Evolutionary conservation across 495 filamentous ascomycete species (phyloP).

Genomic region (Geopyxis carbonaria): DNA sequence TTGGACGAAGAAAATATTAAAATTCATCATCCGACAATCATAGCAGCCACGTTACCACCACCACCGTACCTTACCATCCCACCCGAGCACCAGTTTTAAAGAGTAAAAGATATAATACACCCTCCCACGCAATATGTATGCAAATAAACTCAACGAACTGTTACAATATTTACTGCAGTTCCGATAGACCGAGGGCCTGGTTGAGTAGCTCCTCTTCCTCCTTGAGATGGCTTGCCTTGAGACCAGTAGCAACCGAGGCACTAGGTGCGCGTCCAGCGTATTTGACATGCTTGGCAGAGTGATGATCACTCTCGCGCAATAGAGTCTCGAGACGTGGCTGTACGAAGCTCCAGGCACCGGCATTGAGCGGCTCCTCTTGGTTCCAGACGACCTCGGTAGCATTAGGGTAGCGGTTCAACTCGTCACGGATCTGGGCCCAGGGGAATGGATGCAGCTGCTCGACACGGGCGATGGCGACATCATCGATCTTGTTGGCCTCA

Average conservation of each 20-base stretch:
- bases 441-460: constrained; percentile 99
- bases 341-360: constrained; percentile 83
- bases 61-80: too few relatives aligned
- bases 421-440: constrained; percentile 88
- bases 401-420: constrained; percentile 89
- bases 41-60: too few relatives aligned
- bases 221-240: constrained; percentile 76
- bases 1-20: too few relatives aligned
- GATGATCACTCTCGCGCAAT: constrained; percentile 59
- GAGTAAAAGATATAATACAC: too few relatives aligned
- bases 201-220: constrained; percentile 85
- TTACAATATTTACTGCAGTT: not conserved
- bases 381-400: constrained; percentile 90
- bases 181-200: constrained; percentile 6
- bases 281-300: constrained; percentile 86
- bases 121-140: too few relatives aligned
- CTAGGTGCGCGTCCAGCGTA: constrained; percentile 86
- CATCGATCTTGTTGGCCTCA: constrained; percentile 59
- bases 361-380: constrained; percentile 95
- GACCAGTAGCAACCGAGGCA: constrained; percentile 79
- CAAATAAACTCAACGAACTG: too few relatives aligned
- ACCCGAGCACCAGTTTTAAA: too few relatives aligned
- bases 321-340: constrained; percentile 94
- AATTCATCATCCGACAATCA: too few relatives aligned
- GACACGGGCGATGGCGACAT: constrained; percentile 83